These are phyloP conservation scores for Berberis thunbergii DNA, from an alignment of 164 flowering plant species.

Conservation along the genomic window DNA sequence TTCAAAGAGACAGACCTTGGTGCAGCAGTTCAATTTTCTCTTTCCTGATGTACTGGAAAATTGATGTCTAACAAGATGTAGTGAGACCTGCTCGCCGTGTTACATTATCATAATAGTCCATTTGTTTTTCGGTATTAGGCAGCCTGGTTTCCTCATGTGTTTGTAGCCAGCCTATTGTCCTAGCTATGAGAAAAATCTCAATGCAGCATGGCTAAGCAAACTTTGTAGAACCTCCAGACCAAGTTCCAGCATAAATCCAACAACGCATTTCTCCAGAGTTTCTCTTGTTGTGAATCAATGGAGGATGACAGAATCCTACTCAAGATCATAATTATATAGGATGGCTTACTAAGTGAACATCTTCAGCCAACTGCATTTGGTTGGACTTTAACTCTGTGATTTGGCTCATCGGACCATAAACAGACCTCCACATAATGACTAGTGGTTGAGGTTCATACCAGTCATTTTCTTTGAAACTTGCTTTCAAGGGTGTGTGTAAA, in stretches of 20 bases:
- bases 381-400: constrained; percentile 3
- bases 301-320: constrained; percentile 39
- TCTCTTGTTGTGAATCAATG: constrained; percentile 47
- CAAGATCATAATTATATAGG: constrained; percentile 28
- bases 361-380: constrained; percentile 8
- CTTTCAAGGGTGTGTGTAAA: no score
- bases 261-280: constrained; percentile 33
- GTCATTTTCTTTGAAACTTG: no score
- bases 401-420: no score
- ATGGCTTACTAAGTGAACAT: constrained; percentile 8
- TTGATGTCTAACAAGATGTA: no score
- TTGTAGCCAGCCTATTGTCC: constrained; percentile 40
- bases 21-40: not conserved
- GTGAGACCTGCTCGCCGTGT: constrained; percentile 78
- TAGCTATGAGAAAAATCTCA: constrained; percentile 73
- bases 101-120: constrained; percentile 87
- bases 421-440: no score
- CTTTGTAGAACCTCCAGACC: constrained; percentile 41
- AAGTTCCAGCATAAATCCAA: constrained; percentile 56
- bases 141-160: constrained; percentile 67
- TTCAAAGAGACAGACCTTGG: not conserved
- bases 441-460: no score
- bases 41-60: not conserved
- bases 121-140: constrained; percentile 47
- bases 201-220: constrained; percentile 36